Percentiles rank a stretch among this genome's conserved stretches.
phyloP scores from a whole-genome alignment of 331 rosid species.

The Saraca asoca region DNA sequence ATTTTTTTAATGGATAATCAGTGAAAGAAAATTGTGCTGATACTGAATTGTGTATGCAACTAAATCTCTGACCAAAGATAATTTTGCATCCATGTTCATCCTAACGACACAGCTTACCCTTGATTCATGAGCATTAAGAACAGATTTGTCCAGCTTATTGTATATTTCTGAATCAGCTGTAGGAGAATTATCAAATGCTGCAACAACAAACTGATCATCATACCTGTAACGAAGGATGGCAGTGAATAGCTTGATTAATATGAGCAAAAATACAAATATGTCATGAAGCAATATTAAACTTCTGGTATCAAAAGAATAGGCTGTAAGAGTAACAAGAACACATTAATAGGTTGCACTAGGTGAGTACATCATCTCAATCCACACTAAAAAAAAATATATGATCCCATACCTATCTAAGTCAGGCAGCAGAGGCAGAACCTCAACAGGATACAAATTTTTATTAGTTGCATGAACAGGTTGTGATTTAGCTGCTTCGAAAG shows the following conservation, averaged over 20 bases:
- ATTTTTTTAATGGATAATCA: neutral
- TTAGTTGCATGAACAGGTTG: constrained; percentile 89
- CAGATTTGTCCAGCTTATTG: constrained; percentile 69
- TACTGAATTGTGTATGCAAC: neutral
- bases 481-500: constrained; percentile 93
- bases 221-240: constrained; percentile 51
- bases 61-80: neutral
- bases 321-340: constrained; percentile 12
- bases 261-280: constrained; percentile 23
- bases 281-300: constrained; percentile 16
- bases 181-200: constrained; percentile 90
- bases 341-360: neutral
- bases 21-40: neutral
- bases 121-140: constrained; percentile 74
- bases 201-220: constrained; percentile 71
- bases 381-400: neutral
- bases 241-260: constrained; percentile 21
- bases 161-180: constrained; percentile 85
- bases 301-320: constrained; percentile 27
- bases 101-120: constrained; percentile 56
- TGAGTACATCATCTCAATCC: constrained; percentile 6
- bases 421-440: constrained; percentile 89
- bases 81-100: constrained; percentile 22
- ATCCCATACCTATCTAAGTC: constrained; percentile 75
- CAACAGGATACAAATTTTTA: constrained; percentile 84